These are phyloP conservation scores for Mikania micrantha DNA, from an alignment of 129 eudicot genomes.

Conservation along the genomic window DNA sequence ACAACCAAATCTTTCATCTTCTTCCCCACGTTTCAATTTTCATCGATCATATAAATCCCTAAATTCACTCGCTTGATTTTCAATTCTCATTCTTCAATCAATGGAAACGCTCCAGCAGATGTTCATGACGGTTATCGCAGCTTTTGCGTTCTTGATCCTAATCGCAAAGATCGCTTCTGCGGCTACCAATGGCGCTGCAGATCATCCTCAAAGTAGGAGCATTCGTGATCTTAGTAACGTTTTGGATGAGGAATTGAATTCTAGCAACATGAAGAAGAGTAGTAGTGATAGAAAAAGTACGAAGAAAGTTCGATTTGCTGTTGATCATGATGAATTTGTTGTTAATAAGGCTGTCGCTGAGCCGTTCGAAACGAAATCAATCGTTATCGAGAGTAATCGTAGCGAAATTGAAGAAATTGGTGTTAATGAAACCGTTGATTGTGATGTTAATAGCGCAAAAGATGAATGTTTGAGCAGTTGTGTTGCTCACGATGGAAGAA, in stretches of 20 bases:
- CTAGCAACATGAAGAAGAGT: slow-evolving; percentile 19
- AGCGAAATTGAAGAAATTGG: background rate
- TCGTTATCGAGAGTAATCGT: background rate
- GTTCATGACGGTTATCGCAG: slow-evolving; percentile 32
- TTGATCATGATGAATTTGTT: slow-evolving; percentile 26
- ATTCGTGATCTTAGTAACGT: background rate
- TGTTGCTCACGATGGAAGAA: slow-evolving; percentile 5
- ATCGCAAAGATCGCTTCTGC: slow-evolving; percentile 33
- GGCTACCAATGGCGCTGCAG: background rate
- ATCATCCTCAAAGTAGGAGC: background rate
- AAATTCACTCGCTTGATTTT: background rate
- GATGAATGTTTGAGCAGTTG: background rate
- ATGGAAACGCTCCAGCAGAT: slow-evolving; percentile 40
- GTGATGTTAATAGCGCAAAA: background rate
- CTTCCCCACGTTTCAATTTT: slow-evolving; percentile 9
- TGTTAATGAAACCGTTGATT: background rate
- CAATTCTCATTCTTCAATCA: slow-evolving; percentile 5
- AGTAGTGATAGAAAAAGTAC: slow-evolving; percentile 28
- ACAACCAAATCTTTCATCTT: slow-evolving; percentile 38
- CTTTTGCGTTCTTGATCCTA: slow-evolving; percentile 30
- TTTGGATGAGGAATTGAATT: slow-evolving; percentile 22
- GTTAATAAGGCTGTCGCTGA: slow-evolving; percentile 20
- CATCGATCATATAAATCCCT: background rate
- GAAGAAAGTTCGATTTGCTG: slow-evolving; percentile 54
- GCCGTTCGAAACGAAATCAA: slow-evolving; percentile 8